Evolutionary conservation across 805 yeast species (phyloP).

Genomic region (Suhomyces sp.): DNA sequence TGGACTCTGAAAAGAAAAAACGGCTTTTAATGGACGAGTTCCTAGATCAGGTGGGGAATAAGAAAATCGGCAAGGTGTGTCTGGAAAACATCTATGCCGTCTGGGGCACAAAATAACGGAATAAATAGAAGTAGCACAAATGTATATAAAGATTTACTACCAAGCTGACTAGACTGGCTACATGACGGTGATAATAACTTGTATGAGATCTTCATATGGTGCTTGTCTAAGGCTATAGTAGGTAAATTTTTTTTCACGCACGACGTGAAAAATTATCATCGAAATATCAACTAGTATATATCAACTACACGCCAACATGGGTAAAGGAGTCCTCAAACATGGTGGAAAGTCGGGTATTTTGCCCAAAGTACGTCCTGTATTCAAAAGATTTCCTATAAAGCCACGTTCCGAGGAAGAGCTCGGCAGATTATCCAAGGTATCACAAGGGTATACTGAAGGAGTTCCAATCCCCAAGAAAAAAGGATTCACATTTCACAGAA

Average conservation of each 20-base stretch:
- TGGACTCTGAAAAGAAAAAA: slow-evolving; percentile 26
- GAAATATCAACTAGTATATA: neutral
- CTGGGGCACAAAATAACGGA: slow-evolving; percentile 46
- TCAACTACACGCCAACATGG: slow-evolving; percentile 28
- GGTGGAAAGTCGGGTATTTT: slow-evolving; percentile 78
- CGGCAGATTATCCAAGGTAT: slow-evolving; percentile 45
- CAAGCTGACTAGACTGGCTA: too few species aligned
- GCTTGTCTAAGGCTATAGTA: too few species aligned
- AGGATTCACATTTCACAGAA: slow-evolving; percentile 46
- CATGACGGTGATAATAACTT: too few species aligned
- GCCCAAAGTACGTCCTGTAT: slow-evolving; percentile 73
- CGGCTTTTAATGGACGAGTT: slow-evolving; percentile 30
- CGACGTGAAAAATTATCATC: slow-evolving; percentile 1
- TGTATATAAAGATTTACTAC: too few species aligned
- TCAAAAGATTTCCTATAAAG: slow-evolving; percentile 59
- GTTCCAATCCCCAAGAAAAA: slow-evolving; percentile 62
- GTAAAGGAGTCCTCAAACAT: slow-evolving; percentile 48
- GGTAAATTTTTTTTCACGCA: neutral
- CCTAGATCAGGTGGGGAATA: slow-evolving; percentile 45
- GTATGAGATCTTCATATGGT: too few species aligned
- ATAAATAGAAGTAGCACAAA: neutral
- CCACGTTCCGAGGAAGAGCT: slow-evolving; percentile 44
- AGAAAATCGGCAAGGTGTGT: slow-evolving; percentile 49
- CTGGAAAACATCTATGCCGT: slow-evolving; percentile 52
- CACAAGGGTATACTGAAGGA: slow-evolving; percentile 68